These are phyloP conservation scores for Aureobasidium sp. DNA, from an alignment of 2,329 filamentous ascomycete species.

Conservation along the genomic window DNA sequence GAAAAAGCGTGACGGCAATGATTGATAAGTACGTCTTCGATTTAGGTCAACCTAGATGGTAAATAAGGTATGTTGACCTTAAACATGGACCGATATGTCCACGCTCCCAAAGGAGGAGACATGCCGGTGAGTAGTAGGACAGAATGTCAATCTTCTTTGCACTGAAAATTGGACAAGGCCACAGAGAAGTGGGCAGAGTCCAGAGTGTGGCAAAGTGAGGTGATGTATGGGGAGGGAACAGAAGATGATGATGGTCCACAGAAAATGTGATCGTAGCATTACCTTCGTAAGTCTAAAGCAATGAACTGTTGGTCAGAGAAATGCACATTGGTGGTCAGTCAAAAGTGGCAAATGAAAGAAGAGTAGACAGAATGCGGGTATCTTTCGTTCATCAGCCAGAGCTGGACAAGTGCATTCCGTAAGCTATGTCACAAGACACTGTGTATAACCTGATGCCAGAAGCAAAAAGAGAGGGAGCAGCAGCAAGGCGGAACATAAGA, in stretches of 20 bases:
- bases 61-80: slow-evolving; percentile 43
- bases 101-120: slow-evolving; percentile 35
- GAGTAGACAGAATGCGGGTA: slow-evolving; percentile 6
- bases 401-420: slow-evolving; percentile 16
- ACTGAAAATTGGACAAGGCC: slow-evolving; percentile 29
- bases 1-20: too few relatives aligned
- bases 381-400: slow-evolving; percentile 11
- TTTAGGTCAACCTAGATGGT: too few relatives aligned
- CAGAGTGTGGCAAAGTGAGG: slow-evolving; percentile 12
- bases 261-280: neutral
- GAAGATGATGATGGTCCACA: neutral
- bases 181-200: neutral
- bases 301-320: neutral
- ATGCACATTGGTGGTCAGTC: neutral
- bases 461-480: neutral
- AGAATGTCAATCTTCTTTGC: slow-evolving; percentile 58
- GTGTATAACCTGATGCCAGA: neutral
- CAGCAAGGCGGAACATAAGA: neutral
- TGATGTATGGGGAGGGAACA: neutral
- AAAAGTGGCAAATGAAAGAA: neutral
- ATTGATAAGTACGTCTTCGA: too few relatives aligned
- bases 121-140: slow-evolving; percentile 37
- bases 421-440: slow-evolving; percentile 15
- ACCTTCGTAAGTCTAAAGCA: too few relatives aligned
- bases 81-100: slow-evolving; percentile 65